Evolutionary conservation across 169 alveolate species (phyloP), one percentile per base, ranked within the genome.

Genomic region (Plasmodium blacklocki): DNA sequence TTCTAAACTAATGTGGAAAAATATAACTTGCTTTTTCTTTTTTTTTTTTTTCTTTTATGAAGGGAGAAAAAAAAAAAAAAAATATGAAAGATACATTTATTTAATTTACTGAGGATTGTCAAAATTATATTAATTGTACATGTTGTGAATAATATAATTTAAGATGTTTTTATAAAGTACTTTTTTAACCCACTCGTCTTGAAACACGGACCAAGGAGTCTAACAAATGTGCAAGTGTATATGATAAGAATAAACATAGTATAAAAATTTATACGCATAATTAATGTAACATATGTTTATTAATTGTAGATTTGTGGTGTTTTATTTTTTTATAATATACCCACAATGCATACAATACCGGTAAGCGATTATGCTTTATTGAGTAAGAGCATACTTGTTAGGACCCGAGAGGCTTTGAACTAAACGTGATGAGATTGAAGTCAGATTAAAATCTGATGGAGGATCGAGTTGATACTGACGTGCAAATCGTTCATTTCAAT

Each of bases 131-230:
- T 58, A 43, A 26, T 0, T 50, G 14, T 70, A 29, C 11, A 49
- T 19, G 7, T 18, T 4, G 11, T 3, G 9, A 12, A 26, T 26
- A 14, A 66, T 56, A 21, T 43, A n/a, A 4, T 87, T 62, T 87
- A 63, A 7, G 88, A 19, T 87, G 70, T 54, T 68, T 67, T 64
- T 92, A 90, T 66, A 80, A 21, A 59, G 56, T 50, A 52, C 88
- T 91, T 83, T 73, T 72, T 70, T 68, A 78, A 78, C 73, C 88
- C 97, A 93, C 97, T 97, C 98, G 98, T 95, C 97, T 96, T 95
- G 98, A 97, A 95, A 95, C 97, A 96, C 98, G 98, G 97, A 96
- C 98, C 98, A 97, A 97, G 98, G 98, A 97, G 98, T 96, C 97
- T 97, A 96, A 91, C 98, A 93, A 88, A 90, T 67, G 75, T 73